Conservation (phyloP, 148 eudicot species). For the Heliamphora exappendiculata region DNA sequence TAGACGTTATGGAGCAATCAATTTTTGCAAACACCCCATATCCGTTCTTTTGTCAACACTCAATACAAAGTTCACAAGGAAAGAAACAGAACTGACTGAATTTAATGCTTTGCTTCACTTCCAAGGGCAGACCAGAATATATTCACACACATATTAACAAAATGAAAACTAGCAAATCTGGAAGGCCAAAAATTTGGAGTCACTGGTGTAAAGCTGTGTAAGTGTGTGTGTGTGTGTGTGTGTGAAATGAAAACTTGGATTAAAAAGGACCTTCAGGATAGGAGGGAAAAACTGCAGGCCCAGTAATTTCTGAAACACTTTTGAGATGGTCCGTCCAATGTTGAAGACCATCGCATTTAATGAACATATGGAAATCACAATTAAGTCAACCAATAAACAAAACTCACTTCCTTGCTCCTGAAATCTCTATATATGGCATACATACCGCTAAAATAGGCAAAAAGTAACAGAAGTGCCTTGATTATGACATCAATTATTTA, state of each 20-base stretch:
- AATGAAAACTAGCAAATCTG: too few relatives aligned
- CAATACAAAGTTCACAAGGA: background rate
- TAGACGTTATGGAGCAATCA: background rate
- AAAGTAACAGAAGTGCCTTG: too few relatives aligned
- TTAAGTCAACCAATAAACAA: slow-evolving; percentile 14
- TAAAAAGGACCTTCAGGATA: too few relatives aligned
- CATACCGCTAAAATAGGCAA: too few relatives aligned
- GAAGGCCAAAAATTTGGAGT: too few relatives aligned
- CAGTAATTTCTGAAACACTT: background rate
- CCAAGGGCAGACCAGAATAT: background rate
- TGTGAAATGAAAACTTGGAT: too few relatives aligned
- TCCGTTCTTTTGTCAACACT: background rate
- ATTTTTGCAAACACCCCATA: background rate
- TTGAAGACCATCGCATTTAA: background rate
- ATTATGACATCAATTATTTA: too few relatives aligned
- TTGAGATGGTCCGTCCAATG: too few relatives aligned
- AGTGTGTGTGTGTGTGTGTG: too few relatives aligned
- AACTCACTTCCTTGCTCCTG: background rate
- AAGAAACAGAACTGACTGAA: background rate
- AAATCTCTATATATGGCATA: too few relatives aligned
- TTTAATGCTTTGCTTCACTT: background rate
- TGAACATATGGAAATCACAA: background rate
- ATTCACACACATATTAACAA: too few relatives aligned
- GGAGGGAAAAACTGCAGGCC: background rate
- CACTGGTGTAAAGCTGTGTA: too few relatives aligned